Conservation (phyloP, 768 basidiomycete genomes). For the Paxillus ammoniavirescens region DNA sequence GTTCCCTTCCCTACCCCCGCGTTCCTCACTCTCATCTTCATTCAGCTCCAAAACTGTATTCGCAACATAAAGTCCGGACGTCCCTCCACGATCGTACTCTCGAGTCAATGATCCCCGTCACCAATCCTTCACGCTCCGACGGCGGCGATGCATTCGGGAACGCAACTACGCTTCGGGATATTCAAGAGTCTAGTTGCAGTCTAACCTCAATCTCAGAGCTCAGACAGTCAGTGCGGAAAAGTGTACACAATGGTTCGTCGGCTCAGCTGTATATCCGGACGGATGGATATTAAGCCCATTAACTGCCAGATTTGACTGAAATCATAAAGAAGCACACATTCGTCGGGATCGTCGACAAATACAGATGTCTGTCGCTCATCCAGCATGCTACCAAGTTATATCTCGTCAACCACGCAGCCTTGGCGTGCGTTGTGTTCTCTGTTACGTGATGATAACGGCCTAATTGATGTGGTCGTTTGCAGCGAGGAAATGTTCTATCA, state of each 20-base stretch:
- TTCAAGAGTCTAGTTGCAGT: conserved; percentile 74
- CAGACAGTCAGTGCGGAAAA: conserved; percentile 55
- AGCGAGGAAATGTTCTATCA: conserved; percentile 98
- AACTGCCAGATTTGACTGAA: conserved; percentile 65
- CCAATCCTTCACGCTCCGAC: conserved; percentile 48
- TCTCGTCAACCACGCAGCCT: conserved; percentile 78
- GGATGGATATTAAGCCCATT: not conserved
- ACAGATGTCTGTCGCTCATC: conserved; percentile 72
- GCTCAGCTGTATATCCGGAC: not conserved
- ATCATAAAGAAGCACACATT: conserved; percentile 87
- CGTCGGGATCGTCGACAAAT: conserved; percentile 84
- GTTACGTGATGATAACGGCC: not conserved
- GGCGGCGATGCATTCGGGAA: conserved; percentile 18
- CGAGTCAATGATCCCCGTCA: conserved; percentile 89
- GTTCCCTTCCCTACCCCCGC: not conserved
- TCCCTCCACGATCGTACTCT: conserved; percentile 86
- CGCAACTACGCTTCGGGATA: conserved; percentile 41
- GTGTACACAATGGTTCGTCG: conserved; percentile 66
- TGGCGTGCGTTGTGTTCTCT: conserved; percentile 60
- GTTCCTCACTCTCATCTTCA: conserved; percentile 4
- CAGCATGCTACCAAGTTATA: conserved; percentile 90
- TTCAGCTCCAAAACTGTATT: conserved; percentile 49
- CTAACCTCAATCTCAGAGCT: conserved; percentile 73
- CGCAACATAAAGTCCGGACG: conserved; percentile 91
- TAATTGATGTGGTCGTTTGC: not conserved